A percentile compares a stretch with the other conserved stretches of the same genome.
Evolutionary conservation across 192 early-diverging fungal species (phyloP).

Genomic region (Coemansia sp.): DNA sequence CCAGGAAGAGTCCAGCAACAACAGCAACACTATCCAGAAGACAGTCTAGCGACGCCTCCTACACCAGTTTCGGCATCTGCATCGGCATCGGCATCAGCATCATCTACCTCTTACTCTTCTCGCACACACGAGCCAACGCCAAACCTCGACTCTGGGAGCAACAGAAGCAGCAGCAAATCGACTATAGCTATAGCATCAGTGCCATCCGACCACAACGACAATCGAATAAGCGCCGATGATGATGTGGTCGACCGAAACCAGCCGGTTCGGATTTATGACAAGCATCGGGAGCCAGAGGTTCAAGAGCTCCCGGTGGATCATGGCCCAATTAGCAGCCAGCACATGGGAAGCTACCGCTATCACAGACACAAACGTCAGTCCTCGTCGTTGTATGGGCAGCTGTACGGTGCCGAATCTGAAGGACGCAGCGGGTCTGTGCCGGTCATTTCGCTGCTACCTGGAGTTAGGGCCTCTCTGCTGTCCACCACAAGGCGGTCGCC

Average conservation of each 20-base stretch:
- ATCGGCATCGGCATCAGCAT: slow-evolving; percentile 29
- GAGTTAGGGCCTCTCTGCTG: slow-evolving; percentile 27
- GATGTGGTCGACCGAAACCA: slow-evolving; percentile 1
- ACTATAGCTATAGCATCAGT: slow-evolving; percentile 12
- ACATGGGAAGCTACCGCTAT: neutral
- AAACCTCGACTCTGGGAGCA: slow-evolving; percentile 21
- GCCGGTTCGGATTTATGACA: slow-evolving; percentile 31
- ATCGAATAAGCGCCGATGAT: slow-evolving; percentile 9
- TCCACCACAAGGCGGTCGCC: slow-evolving; percentile 14
- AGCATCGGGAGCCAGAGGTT: slow-evolving; percentile 25
- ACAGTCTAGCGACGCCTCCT: slow-evolving; percentile 30
- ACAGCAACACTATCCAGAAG: slow-evolving; percentile 18
- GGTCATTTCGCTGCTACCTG: slow-evolving; percentile 46
- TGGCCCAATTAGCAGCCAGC: slow-evolving; percentile 9
- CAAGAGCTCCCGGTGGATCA: slow-evolving; percentile 44
- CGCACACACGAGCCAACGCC: slow-evolving; percentile 12
- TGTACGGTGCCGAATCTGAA: slow-evolving; percentile 28
- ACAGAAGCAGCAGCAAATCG: slow-evolving; percentile 43
- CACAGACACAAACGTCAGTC: slow-evolving; percentile 15
- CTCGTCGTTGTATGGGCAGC: slow-evolving; percentile 12
- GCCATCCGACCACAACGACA: neutral
- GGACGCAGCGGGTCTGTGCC: slow-evolving; percentile 42
- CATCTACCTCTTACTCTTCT: slow-evolving; percentile 35
- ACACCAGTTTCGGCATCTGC: slow-evolving; percentile 49
- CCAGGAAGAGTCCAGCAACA: neutral